Evolutionary conservation across 495 filamentous ascomycete species (phyloP).

Genomic region (Pyrenula massariospora): DNA sequence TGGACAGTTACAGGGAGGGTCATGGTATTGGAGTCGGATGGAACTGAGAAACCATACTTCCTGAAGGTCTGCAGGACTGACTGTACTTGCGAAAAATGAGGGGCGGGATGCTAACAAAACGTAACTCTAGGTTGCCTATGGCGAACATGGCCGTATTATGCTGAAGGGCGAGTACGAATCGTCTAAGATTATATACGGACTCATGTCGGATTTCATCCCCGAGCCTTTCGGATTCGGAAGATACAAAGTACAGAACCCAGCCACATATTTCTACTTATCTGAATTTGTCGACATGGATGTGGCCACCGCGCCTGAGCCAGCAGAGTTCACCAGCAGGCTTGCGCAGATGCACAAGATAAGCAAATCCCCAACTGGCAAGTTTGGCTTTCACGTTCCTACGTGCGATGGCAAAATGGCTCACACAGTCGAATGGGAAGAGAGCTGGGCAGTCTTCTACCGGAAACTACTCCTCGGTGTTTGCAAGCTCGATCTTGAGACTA

Average conservation of each 20-base stretch:
- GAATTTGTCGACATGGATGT: slow-evolving; percentile 11
- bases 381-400: slow-evolving; percentile 37
- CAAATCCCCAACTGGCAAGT: slow-evolving; percentile 36
- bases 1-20: no score
- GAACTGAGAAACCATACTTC: no score
- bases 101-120: neutral
- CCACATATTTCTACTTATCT: slow-evolving; percentile 11
- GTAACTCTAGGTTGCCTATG: slow-evolving; percentile 3
- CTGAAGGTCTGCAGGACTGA: no score
- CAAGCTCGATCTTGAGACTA: slow-evolving; percentile 15
- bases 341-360: no score
- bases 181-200: slow-evolving; percentile 5
- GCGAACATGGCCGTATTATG: slow-evolving; percentile 5
- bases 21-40: no score
- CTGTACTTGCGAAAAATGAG: slow-evolving; percentile 4
- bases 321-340: slow-evolving; percentile 3
- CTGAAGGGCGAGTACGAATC: slow-evolving; percentile 13
- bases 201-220: slow-evolving; percentile 9
- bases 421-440: slow-evolving; percentile 23
- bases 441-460: slow-evolving; percentile 33
- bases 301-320: slow-evolving; percentile 4
- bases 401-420: slow-evolving; percentile 31
- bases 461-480: slow-evolving; percentile 19
- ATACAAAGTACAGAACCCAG: slow-evolving; percentile 2
- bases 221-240: slow-evolving; percentile 11